phyloP scores from a whole-genome alignment of 1,139 yeast species.

The Pichia sp. region DNA sequence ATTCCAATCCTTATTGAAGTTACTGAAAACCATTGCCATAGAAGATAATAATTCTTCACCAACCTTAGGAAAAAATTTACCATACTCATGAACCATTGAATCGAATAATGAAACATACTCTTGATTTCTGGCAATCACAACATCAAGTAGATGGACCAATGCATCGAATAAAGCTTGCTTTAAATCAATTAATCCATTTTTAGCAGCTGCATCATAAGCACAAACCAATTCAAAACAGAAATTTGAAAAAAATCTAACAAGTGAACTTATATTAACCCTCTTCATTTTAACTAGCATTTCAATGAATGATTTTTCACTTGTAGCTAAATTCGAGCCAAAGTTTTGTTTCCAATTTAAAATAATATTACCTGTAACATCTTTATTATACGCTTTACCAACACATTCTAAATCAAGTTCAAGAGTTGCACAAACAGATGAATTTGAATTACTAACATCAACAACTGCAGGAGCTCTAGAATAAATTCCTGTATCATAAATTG shows the following conservation, averaged over 20 bases:
- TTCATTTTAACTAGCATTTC: constrained; percentile 42
- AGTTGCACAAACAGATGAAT: constrained; percentile 37
- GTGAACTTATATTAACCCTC: constrained; percentile 35
- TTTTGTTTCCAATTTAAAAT: constrained; percentile 52
- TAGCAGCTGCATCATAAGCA: constrained; percentile 22
- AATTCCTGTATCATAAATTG: constrained; percentile 23
- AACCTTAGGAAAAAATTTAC: constrained; percentile 36
- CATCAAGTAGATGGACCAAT: constrained; percentile 54
- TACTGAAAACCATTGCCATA: constrained; percentile 42
- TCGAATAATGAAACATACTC: constrained; percentile 55
- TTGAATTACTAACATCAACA: constrained; percentile 22
- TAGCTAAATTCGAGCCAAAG: constrained; percentile 31
- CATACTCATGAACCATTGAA: constrained; percentile 33
- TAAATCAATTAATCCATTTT: constrained; percentile 22
- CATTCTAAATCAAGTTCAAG: constrained; percentile 59
- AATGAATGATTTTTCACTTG: constrained; percentile 23
- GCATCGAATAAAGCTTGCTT: constrained; percentile 43
- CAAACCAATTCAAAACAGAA: constrained; percentile 39
- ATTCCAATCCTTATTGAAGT: constrained; percentile 54
- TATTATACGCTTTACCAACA: constrained; percentile 63
- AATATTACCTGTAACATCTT: constrained; percentile 52
- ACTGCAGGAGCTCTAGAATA: constrained; percentile 26
- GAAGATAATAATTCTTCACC: constrained; percentile 47
- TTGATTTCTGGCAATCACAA: constrained; percentile 61
- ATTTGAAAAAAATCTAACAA: constrained; percentile 52